Evolutionary conservation across 1,139 yeast species (phyloP), one percentile per base, ranked within the genome.

Genomic region (Protomyces arabidopsidicola): DNA sequence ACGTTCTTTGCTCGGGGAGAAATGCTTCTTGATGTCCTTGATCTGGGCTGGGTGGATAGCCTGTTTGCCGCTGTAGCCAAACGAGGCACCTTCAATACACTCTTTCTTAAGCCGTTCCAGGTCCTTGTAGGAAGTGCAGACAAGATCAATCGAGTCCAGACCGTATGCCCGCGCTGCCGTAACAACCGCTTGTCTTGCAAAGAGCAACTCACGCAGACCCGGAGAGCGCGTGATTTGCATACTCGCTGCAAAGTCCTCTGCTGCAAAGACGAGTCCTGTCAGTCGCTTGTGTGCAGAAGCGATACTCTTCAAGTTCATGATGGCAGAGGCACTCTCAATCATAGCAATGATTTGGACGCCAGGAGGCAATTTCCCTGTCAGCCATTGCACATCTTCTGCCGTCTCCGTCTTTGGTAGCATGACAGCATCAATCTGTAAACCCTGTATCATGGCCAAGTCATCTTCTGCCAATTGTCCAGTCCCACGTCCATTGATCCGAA

Each of bases 301-400:
- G 12, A 60, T 60, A 20, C 45, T 53, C 34, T 45, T 53, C 22
- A 60, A 18, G 39, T 53, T 42, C 53, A 59, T 35, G 42, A 53
- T 51, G 20, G 59, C 59, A 16, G 12, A 27, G 14, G 53, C 53
- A 53, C 53, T 50, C 27, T 63, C 59, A 34, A 63, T 45, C 60
- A 63, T 16, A 8, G 60, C 73, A 54, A 60, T 60, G 24, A 60
- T 60, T 20, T 36, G 14, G 14, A 53, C 42, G 9, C 35, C 22
- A 8, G 53, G 10, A 14, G 56, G 55, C 5, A 58, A 24, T 18
- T 42, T 52, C 8, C n/a, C 22, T 39, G 62, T 56, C 18, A 58
- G 22, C 62, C 62, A 58, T 14, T 16, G 52, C n/a, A 58, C 52
- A 42, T 58, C 62, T 36, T 51, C 53, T 12, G 62, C 62, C 12